A percentile compares a stretch with the other conserved stretches of the same genome.
phyloP scores from a whole-genome alignment of 1,284 basidiomycete species.

The Moesziomyces antarcticus region DNA sequence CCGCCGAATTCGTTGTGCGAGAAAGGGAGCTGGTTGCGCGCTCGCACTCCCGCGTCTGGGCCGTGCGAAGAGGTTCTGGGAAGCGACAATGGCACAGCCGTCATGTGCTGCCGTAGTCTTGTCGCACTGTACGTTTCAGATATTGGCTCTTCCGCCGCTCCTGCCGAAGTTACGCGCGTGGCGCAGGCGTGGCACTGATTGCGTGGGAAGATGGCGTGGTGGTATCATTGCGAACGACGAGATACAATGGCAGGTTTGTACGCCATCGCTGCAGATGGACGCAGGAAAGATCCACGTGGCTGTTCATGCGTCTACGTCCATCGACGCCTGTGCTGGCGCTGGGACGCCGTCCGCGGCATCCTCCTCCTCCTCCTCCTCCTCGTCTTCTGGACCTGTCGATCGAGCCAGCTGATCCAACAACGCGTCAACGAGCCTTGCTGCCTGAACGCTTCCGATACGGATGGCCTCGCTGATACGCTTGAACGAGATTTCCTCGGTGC shows the following conservation, averaged over 20 bases:
- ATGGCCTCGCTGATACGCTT: constrained; percentile 42
- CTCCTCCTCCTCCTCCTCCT: constrained; percentile 1
- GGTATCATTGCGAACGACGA: neutral
- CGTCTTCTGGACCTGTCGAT: constrained; percentile 14
- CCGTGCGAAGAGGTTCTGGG: neutral
- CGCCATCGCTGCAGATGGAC: too few relatives aligned
- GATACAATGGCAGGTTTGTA: too few relatives aligned
- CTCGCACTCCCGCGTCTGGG: neutral
- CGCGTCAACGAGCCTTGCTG: constrained; percentile 34
- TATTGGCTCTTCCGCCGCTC: too few relatives aligned
- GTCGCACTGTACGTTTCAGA: neutral
- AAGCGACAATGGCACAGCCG: neutral
- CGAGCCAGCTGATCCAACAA: constrained; percentile 28
- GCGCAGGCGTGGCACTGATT: neutral
- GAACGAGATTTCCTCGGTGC: constrained; percentile 41
- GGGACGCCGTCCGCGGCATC: neutral
- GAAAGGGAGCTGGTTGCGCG: too few relatives aligned
- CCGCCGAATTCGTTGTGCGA: too few relatives aligned
- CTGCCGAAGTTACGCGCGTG: too few relatives aligned
- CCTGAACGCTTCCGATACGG: constrained; percentile 38
- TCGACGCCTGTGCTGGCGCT: constrained; percentile 3
- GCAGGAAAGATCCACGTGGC: too few relatives aligned
- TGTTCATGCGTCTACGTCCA: constrained; percentile 23
- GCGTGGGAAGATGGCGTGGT: neutral
- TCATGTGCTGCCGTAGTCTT: too few relatives aligned